These are phyloP conservation scores for Neospermospora avenae DNA, from an alignment of 2,329 filamentous ascomycete species.

Conservation along the genomic window DNA sequence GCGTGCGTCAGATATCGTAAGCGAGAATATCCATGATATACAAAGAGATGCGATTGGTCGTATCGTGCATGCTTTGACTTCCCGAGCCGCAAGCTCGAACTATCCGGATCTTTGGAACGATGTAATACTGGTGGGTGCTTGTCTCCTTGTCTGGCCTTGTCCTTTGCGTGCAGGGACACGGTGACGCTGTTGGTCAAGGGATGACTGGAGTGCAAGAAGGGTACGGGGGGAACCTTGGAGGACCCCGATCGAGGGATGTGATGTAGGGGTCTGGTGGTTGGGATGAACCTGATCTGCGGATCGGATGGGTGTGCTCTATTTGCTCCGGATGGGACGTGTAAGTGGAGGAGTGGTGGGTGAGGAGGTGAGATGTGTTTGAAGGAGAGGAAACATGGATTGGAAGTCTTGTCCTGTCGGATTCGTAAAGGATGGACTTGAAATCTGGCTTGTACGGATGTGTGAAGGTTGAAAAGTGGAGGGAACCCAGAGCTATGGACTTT, in stretches of 20 bases:
- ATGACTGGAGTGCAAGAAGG: too few relatives aligned
- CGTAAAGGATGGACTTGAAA: too few relatives aligned
- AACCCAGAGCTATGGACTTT: too few relatives aligned
- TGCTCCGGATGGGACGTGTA: background rate
- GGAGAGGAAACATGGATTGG: background rate
- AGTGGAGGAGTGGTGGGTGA: background rate
- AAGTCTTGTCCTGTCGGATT: background rate
- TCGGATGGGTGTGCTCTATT: background rate
- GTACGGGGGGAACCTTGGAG: too few relatives aligned
- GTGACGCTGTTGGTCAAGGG: too few relatives aligned
- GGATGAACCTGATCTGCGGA: constrained; percentile 20
- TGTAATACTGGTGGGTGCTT: too few relatives aligned
- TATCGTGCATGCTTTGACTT: background rate
- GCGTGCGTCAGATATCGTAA: background rate
- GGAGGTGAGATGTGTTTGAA: background rate
- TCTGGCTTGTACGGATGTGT: too few relatives aligned
- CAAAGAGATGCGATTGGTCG: constrained; percentile 26
- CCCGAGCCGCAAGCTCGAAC: constrained; percentile 6
- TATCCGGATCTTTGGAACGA: too few relatives aligned
- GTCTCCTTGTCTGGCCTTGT: background rate
- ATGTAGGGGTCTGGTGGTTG: constrained; percentile 1
- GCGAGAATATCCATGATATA: background rate
- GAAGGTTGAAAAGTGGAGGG: too few relatives aligned
- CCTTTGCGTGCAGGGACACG: too few relatives aligned
- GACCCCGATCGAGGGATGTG: background rate